Conservation (phyloP, 2,329 filamentous ascomycete species). For the Microsporum ferrugineum region DNA sequence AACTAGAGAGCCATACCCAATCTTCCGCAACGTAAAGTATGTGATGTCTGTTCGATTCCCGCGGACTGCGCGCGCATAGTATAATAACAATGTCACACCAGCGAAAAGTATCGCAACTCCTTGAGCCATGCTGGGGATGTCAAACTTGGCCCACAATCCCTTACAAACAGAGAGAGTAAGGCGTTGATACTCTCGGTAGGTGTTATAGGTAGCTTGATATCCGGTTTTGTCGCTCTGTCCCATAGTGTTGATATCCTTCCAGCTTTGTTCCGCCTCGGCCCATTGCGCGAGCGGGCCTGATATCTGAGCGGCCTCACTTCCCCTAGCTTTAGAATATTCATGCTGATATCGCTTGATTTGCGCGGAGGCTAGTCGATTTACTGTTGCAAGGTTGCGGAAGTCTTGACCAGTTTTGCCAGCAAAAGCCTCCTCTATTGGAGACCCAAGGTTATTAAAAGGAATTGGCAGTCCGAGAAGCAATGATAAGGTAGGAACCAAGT, state of each 20-base stretch:
- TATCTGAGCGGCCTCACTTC: conserved; percentile 51
- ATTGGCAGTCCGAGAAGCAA: conserved; percentile 83
- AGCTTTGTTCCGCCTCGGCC: conserved; percentile 46
- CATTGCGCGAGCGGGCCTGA: conserved; percentile 49
- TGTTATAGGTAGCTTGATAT: conserved; percentile 38
- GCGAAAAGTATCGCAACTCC: conserved; percentile 61
- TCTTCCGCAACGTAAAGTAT: conserved; percentile 41
- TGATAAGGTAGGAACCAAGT: conserved; percentile 83
- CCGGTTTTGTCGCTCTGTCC: conserved; percentile 28
- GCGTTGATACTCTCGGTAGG: conserved; percentile 62
- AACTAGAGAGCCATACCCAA: conserved; percentile 38
- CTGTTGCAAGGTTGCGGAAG: conserved; percentile 65
- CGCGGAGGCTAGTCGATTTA: conserved; percentile 65
- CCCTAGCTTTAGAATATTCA: conserved; percentile 64
- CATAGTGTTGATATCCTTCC: conserved; percentile 35
- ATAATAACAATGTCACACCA: conserved; percentile 55
- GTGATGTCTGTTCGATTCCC: conserved; percentile 45
- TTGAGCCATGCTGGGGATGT: conserved; percentile 71
- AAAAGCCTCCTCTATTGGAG: conserved; percentile 90
- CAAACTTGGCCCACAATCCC: conserved; percentile 81
- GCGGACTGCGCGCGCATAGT: conserved; percentile 55
- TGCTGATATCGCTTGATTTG: conserved; percentile 83
- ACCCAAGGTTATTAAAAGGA: conserved; percentile 89
- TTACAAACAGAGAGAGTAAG: conserved; percentile 71
- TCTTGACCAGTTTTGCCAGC: conserved; percentile 50